Conservation (phyloP, 176 grass and related monocot genomes). For the Tuctoria greenei region DNA sequence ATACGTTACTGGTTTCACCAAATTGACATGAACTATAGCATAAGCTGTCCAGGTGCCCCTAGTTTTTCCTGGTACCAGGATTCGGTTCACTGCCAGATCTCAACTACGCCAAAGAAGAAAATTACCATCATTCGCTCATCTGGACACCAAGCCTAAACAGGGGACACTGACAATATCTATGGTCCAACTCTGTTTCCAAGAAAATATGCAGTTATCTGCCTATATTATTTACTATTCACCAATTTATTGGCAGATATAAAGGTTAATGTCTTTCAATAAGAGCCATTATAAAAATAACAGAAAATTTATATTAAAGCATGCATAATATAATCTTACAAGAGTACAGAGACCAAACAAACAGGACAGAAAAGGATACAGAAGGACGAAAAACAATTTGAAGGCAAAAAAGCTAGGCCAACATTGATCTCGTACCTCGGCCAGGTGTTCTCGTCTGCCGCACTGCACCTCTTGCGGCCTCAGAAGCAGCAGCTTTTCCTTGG, state of each 20-base stretch:
- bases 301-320: background rate
- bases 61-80: background rate
- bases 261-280: background rate
- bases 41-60: background rate
- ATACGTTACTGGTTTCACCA: background rate
- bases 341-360: background rate
- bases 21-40: background rate
- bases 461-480: background rate
- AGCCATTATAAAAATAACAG: background rate
- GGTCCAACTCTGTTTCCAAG: background rate
- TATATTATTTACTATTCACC: too few species aligned
- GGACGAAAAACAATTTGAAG: too few species aligned
- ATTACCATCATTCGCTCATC: background rate
- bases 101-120: too few species aligned
- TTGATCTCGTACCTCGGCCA: background rate
- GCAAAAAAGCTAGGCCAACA: background rate
- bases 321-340: background rate
- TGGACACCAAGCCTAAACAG: background rate
- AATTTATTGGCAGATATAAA: background rate
- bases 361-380: background rate
- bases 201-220: background rate
- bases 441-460: background rate
- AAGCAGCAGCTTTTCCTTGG: background rate
- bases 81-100: background rate
- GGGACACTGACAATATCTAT: background rate